Base-by-base conservation (phyloP, 495 filamentous ascomycete genomes). In the Penicillium taxi region DNA sequence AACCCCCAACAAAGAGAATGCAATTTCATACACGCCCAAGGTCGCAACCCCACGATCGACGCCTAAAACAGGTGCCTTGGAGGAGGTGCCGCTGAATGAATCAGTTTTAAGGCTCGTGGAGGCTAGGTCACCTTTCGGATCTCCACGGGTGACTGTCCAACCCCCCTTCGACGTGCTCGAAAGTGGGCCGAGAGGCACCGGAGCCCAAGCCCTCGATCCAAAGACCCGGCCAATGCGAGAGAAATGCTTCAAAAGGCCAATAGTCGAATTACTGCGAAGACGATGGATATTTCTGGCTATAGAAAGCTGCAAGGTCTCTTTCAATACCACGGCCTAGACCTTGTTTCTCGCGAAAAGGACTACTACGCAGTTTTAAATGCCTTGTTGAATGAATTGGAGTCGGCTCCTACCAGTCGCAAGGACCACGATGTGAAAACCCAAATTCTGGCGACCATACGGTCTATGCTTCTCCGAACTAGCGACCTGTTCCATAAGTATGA, bases 281-380 rank as follows among this genome's bases (percentile, higher is more conserved):
- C 74, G 5, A 73, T 95, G 23, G 88, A 94, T 50, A 83, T 86
- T 4, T 83, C 87, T 45, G 86, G 84, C 35, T 94, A 95, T 63
- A 80, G 89, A 32, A 87, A 91, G 42, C 60, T 96, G 7, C 89
- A 93, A 55, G 73, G 77, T 17, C 72, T 95, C 40, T 80, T 90
- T 45, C 77, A 82, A 35, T 78, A 80, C 43, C 79, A 79, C 12
- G 57, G 50, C 29, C 44, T 66, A 21, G 64, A 73, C 27, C 71
- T 82, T 30, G 79, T 76, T 52, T 50, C 63, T 23, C 60, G 65
- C 14, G 64, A 70, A 30, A 56, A 61, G 35, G 69, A 73, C 45
- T 93, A 90, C 47, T 75, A 82, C 42, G 71, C 80, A n/a, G 69
- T 94, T 22, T 60, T 95, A 6, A 39, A 74, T 5, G 80, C 80